A percentile compares a stretch with the other conserved stretches of the same genome.
phyloP scores from a whole-genome alignment of 345 rosid species.

The Gossypium rotundifolium region DNA sequence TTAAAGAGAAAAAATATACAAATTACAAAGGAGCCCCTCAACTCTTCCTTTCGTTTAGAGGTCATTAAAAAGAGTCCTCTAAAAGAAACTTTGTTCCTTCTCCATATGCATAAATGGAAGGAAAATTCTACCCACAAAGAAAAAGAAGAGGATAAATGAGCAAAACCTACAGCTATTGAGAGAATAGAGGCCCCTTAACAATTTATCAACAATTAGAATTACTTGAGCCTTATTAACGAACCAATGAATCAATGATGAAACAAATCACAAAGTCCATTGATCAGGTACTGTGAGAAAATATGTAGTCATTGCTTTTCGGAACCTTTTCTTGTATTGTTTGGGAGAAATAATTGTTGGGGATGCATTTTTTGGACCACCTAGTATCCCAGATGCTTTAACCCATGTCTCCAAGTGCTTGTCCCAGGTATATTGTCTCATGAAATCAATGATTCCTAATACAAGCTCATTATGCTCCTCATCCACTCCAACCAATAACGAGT shows the following conservation, averaged over 20 bases:
- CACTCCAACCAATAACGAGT: slow-evolving; percentile 90
- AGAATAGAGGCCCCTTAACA: not conserved
- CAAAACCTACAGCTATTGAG: not conserved
- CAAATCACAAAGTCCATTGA: slow-evolving; percentile 70
- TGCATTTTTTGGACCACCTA: slow-evolving; percentile 80
- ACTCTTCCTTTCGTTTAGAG: slow-evolving; percentile 1
- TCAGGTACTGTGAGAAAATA: slow-evolving; percentile 92
- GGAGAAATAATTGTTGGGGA: slow-evolving; percentile 92
- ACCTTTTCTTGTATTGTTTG: slow-evolving; percentile 85
- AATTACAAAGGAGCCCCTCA: not conserved
- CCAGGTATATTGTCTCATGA: slow-evolving; percentile 99
- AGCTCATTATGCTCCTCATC: slow-evolving; percentile 82
- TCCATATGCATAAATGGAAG: slow-evolving; percentile 15
- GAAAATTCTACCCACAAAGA: slow-evolving; percentile 11
- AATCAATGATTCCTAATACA: slow-evolving; percentile 92
- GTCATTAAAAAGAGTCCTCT: slow-evolving; percentile 15
- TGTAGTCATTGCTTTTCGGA: slow-evolving; percentile 90
- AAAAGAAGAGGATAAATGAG: not conserved
- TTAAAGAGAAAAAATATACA: not conserved
- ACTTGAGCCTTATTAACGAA: slow-evolving; percentile 7
- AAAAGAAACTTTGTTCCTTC: slow-evolving; percentile 21
- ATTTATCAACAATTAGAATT: slow-evolving; percentile 16
- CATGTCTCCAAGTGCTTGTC: slow-evolving; percentile 98
- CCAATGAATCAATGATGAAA: slow-evolving; percentile 21
- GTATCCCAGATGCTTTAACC: slow-evolving; percentile 87